A percentile compares a stretch with the other conserved stretches of the same genome.
Evolutionary conservation across 2,329 filamentous ascomycete genomes (phyloP).

Genomic region (Colletotrichum eremochloae): DNA sequence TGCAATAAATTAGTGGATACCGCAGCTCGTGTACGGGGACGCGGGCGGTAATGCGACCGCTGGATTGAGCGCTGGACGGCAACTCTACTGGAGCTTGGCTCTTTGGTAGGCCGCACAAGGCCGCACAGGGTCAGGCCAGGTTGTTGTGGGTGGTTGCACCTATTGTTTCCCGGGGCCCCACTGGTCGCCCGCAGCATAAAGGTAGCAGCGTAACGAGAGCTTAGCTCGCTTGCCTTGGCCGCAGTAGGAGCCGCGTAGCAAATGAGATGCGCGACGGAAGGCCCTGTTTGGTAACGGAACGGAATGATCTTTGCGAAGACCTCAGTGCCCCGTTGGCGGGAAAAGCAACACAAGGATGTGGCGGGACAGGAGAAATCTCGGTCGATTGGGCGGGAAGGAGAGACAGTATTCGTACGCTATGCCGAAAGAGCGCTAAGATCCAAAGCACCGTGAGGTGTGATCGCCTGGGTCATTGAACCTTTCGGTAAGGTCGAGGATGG

Average conservation of each 20-base stretch:
- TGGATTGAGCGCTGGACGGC: conserved; percentile 27
- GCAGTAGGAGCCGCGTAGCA: conserved; percentile 22
- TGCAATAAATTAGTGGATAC: conserved; percentile 31
- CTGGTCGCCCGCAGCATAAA: conserved; percentile 16
- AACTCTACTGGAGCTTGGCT: conserved; percentile 32
- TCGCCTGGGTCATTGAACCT: conserved; percentile 31
- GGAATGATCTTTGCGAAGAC: background rate
- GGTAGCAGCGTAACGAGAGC: conserved; percentile 30
- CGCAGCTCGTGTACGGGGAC: conserved; percentile 29
- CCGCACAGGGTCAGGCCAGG: conserved; percentile 35
- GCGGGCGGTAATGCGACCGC: conserved; percentile 21
- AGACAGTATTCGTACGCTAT: conserved; percentile 17
- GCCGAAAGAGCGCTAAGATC: conserved; percentile 21
- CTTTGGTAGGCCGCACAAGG: conserved; percentile 19
- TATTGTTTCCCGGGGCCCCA: conserved; percentile 37
- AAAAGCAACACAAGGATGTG: conserved; percentile 23
- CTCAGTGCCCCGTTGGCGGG: background rate
- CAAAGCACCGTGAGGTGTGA: conserved; percentile 30
- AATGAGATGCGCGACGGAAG: conserved; percentile 27
- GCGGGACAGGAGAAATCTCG: conserved; percentile 20
- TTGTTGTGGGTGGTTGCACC: conserved; percentile 13
- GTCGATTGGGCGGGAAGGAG: conserved; percentile 17
- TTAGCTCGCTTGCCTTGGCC: conserved; percentile 27
- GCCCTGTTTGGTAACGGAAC: conserved; percentile 2
- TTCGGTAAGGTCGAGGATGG: conserved; percentile 1